Conservation (phyloP, 2,329 filamentous ascomycete species). For the Sporothrix mexicana region DNA sequence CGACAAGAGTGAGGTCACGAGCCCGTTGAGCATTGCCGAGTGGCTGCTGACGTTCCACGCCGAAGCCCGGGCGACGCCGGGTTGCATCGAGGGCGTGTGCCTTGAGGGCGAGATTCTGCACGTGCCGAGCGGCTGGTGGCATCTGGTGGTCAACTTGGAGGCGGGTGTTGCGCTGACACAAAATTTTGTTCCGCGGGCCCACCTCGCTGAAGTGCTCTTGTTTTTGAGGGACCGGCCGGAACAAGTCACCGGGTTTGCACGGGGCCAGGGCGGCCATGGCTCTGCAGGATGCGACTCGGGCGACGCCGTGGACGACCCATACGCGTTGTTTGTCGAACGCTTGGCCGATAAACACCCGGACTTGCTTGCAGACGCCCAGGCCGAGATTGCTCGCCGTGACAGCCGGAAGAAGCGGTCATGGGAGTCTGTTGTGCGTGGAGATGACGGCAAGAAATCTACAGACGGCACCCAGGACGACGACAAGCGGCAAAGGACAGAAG, state of each 20-base stretch:
- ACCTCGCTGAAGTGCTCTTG: slow-evolving; percentile 74
- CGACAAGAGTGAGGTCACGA: slow-evolving; percentile 92
- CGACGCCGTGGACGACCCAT: slow-evolving; percentile 72
- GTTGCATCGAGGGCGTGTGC: slow-evolving; percentile 87
- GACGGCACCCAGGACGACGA: slow-evolving; percentile 41
- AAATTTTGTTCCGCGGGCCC: slow-evolving; percentile 84
- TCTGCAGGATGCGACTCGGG: slow-evolving; percentile 62
- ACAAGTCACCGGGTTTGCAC: slow-evolving; percentile 80
- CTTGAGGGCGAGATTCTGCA: slow-evolving; percentile 83
- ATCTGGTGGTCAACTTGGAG: slow-evolving; percentile 89
- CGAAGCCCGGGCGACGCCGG: slow-evolving; percentile 75
- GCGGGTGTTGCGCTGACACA: slow-evolving; percentile 88
- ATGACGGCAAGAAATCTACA: slow-evolving; percentile 38
- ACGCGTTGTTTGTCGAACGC: slow-evolving; percentile 73
- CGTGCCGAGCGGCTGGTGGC: slow-evolving; percentile 96
- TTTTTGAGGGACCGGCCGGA: slow-evolving; percentile 83
- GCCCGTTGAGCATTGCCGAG: slow-evolving; percentile 93
- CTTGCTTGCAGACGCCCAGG: slow-evolving; percentile 65
- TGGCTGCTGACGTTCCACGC: slow-evolving; percentile 91
- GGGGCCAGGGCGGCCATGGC: slow-evolving; percentile 42
- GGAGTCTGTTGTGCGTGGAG: slow-evolving; percentile 73
- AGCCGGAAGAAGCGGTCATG: slow-evolving; percentile 80
- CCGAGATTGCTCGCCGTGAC: slow-evolving; percentile 66
- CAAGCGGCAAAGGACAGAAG: slow-evolving; percentile 39
- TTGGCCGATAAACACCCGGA: slow-evolving; percentile 69